Evolutionary conservation across 345 rosid genomes (phyloP).

Genomic region (Lepidium sativum): DNA sequence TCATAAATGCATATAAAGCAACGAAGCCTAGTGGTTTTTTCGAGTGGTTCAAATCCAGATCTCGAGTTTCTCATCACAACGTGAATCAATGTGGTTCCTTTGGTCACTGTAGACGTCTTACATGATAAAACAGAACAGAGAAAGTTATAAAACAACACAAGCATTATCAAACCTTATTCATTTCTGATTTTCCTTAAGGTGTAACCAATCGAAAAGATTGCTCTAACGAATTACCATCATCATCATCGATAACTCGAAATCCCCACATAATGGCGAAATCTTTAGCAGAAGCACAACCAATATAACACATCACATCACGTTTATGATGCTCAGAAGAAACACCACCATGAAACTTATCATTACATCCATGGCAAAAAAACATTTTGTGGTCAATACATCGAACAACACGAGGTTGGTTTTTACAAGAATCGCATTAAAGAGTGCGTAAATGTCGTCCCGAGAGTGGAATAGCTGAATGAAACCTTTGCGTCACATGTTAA

Average conservation of each 20-base stretch:
- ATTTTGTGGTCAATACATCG: conserved; percentile 58
- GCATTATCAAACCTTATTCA: conserved; percentile 18
- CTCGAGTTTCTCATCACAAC: background rate
- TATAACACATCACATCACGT: conserved; percentile 43
- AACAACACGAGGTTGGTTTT: conserved; percentile 36
- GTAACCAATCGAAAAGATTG: background rate
- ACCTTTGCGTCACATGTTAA: conserved; percentile 78
- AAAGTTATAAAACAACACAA: background rate
- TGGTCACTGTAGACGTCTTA: background rate
- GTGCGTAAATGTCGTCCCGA: conserved; percentile 68
- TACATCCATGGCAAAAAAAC: conserved; percentile 59
- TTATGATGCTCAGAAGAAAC: conserved; percentile 42
- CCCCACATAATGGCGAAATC: conserved; percentile 64
- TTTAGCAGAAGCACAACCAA: conserved; percentile 68
- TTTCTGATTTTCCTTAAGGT: background rate
- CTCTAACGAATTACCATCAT: conserved; percentile 1
- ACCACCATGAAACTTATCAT: conserved; percentile 37
- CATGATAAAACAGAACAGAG: too few relatives aligned
- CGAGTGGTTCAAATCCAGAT: background rate
- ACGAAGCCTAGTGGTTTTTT: background rate
- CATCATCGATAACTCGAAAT: conserved; percentile 31
- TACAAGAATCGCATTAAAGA: conserved; percentile 59
- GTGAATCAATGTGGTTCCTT: background rate
- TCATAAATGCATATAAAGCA: background rate
- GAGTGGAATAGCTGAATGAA: conserved; percentile 81